Base-by-base conservation (phyloP, 1,284 basidiomycete species). In the Tremellales sp. region DNA sequence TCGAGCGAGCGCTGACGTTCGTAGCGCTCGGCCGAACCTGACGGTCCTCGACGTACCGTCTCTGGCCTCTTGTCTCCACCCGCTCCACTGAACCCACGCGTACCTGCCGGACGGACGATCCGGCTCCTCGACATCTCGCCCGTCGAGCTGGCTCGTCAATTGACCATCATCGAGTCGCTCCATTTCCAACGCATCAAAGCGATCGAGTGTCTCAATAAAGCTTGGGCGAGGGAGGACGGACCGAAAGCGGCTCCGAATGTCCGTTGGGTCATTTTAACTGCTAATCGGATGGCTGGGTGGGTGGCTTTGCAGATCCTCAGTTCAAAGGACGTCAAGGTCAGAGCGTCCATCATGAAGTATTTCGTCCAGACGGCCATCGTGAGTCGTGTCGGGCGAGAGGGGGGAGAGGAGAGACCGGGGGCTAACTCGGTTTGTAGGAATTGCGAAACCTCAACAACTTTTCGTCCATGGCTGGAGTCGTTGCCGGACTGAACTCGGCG, bases 381-480 rank as follows among this genome's bases (percentile, higher is more conserved):
- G 57, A 70, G 89, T 77, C 6, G 8, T 6, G 25, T 17, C 10
- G 15, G 10, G 8, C 29, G 29, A 15, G 15, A 31, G 10, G 8
- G 12, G 13, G 6, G 21, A 3, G 4, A 19, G n/a, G n/a, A n/a
- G n/a, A n/a, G n/a, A n/a, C n/a, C 29, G n/a, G 29, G 29, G 29
- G 7, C 36, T 10, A 13, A 21, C 10, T 8, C 2, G 36, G 49
- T 2, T 43, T 8, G 23, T 56, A 96, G 92, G 85, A 87, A 35
- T 96, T 92, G 72, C 86, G 88, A 42, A 73, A 76, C 7, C 75
- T 98, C 60, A 90, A 97, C 71, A 99, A 98, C 74, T 98, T 91
- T 74, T 93, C 92, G n/a, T 88, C 86, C 15, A 91, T 98, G 86
- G 90, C 93, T 57, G 90, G 91, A 33, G 88, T 98, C 51, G 84